Evolutionary conservation across 2,329 filamentous ascomycete species (phyloP).

Genomic region (Exutisphaerella laricina): DNA sequence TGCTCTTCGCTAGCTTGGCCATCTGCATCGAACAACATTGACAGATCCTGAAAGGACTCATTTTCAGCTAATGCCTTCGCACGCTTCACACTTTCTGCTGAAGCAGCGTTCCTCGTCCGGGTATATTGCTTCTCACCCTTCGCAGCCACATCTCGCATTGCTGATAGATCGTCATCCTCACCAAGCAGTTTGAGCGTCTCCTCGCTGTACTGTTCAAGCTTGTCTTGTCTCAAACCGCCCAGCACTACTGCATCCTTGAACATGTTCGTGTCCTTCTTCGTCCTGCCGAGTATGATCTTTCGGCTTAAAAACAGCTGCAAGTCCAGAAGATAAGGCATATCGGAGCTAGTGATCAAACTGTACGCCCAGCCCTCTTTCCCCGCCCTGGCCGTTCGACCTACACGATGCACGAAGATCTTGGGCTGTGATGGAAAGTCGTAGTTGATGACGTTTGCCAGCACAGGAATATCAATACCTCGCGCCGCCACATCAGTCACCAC

Average conservation of each 20-base stretch:
- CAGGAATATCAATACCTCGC: constrained; percentile 93
- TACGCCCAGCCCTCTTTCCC: constrained; percentile 92
- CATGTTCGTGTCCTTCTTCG: constrained; percentile 54
- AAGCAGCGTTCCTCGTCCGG: constrained; percentile 83
- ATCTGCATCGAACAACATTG: constrained; percentile 65
- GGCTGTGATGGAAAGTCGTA: constrained; percentile 97
- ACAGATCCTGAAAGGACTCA: constrained; percentile 66
- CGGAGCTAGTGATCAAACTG: constrained; percentile 79
- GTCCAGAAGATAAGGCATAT: constrained; percentile 88
- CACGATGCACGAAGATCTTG: constrained; percentile 93
- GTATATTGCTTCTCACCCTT: constrained; percentile 94
- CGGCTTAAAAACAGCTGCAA: constrained; percentile 91
- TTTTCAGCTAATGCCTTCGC: constrained; percentile 70
- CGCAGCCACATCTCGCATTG: constrained; percentile 65
- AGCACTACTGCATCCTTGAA: constrained; percentile 81
- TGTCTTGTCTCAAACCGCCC: constrained; percentile 66
- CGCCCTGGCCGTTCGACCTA: constrained; percentile 91
- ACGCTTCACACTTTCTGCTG: constrained; percentile 81
- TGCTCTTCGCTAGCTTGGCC: constrained; percentile 61
- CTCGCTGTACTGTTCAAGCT: constrained; percentile 70
- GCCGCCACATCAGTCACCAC: constrained; percentile 97
- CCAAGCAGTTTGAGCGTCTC: constrained; percentile 73
- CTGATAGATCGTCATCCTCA: constrained; percentile 67
- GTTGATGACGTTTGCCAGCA: constrained; percentile 95
- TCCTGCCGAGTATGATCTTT: constrained; percentile 68